Percentiles rank a stretch among this genome's conserved stretches.
phyloP scores from a whole-genome alignment of 2,329 filamentous ascomycete genomes.

The Alternaria sp. region DNA sequence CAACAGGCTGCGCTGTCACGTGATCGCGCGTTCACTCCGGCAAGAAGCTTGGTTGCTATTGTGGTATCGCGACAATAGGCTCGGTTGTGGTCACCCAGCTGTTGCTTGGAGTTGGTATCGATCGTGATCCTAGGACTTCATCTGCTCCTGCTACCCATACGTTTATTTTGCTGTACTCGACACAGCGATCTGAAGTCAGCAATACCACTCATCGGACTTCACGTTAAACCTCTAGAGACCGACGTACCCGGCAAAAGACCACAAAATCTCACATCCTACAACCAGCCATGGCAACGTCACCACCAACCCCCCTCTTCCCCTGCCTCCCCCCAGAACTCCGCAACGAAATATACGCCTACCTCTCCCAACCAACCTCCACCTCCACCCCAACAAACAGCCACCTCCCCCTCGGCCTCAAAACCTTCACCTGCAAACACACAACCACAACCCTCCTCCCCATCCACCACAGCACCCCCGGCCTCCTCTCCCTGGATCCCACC shows the following conservation, averaged over 20 bases:
- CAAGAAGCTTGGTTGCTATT: neutral
- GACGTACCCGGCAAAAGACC: neutral
- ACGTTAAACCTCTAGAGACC: neutral
- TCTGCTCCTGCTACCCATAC: neutral
- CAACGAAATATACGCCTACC: constrained; percentile 37
- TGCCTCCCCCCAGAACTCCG: constrained; percentile 40
- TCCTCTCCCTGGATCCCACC: constrained; percentile 29
- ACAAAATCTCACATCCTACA: too few species aligned
- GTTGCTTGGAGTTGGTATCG: neutral
- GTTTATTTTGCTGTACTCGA: neutral
- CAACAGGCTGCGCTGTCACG: constrained; percentile 18
- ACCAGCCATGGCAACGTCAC: neutral
- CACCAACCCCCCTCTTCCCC: constrained; percentile 25
- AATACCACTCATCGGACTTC: neutral
- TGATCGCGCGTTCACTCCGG: constrained; percentile 15
- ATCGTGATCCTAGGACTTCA: neutral
- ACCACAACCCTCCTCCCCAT: constrained; percentile 29
- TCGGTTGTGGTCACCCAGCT: constrained; percentile 21
- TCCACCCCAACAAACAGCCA: constrained; percentile 3
- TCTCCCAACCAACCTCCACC: constrained; percentile 8
- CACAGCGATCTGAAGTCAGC: neutral
- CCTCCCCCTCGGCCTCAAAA: constrained; percentile 33
- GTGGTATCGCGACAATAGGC: neutral
- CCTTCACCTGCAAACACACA: constrained; percentile 34
- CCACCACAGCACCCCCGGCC: constrained; percentile 26